Evolutionary conservation across 2,329 filamentous ascomycete species (phyloP).

Genomic region (Botrytis byssoidea): DNA sequence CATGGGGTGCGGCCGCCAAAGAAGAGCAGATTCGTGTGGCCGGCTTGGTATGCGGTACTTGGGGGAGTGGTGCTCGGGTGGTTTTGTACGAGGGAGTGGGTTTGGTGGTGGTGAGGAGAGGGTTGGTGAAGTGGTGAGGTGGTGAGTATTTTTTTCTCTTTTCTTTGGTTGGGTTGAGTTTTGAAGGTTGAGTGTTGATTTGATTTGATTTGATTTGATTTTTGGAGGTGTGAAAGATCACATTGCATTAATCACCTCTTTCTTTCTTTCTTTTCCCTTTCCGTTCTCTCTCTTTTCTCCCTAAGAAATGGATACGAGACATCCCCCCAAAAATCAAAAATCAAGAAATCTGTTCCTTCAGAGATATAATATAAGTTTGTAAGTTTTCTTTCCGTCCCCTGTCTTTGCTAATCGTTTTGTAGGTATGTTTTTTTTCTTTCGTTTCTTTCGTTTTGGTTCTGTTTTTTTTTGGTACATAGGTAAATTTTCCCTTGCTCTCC

Average conservation of each 20-base stretch:
- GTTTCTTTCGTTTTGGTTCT: not conserved
- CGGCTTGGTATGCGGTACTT: not conserved
- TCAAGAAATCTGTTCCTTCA: too few species aligned
- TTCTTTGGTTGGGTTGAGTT: not conserved
- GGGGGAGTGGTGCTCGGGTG: not conserved
- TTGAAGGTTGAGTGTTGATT: not conserved
- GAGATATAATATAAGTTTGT: too few species aligned
- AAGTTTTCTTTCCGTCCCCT: not conserved
- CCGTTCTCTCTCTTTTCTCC: not conserved
- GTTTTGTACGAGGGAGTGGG: not conserved
- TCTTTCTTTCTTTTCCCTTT: too few species aligned
- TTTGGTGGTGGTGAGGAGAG: not conserved
- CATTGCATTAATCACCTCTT: too few species aligned
- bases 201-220: not conserved
- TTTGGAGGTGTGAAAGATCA: not conserved
- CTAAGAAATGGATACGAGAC: too few species aligned
- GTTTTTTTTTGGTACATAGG: not conserved
- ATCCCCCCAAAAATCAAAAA: too few species aligned
- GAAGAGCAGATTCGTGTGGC: rapidly evolving
- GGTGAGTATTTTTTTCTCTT: not conserved
- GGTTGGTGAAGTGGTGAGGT: not conserved
- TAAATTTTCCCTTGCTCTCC: not conserved
- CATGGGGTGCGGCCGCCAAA: not conserved
- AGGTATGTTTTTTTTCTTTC: not conserved
- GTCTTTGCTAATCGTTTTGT: not conserved